Base-by-base conservation (phyloP, 306 rosid genomes). In the Glycyrrhiza uralensis region DNA sequence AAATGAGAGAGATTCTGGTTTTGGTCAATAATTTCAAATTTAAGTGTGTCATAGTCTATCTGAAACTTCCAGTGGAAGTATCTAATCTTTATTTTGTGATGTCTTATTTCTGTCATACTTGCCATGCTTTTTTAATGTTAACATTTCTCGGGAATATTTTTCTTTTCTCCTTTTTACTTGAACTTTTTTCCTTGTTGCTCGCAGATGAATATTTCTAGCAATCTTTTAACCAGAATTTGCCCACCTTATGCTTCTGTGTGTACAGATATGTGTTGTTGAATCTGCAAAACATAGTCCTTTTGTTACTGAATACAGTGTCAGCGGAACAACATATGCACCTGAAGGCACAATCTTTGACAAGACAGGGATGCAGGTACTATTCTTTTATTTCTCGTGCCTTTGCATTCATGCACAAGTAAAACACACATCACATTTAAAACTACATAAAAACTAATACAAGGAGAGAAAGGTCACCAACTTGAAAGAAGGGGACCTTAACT, bases 281-380 rank as follows among this genome's bases (percentile, higher is more conserved):
- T 87, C 98, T 59, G 84, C 80, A 63, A 79, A 85, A 57, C 84
- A 56, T 61, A 80, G 83, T 54, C 85, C 98, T 72, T 57, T 74
- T 42, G 85, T 89, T 77, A 72, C 89, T 2, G 98, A 94, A 77
- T 94, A 86, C 85, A 76, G 73, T 72, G 89, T 94, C 78, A 87
- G 91, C 23, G 98, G 98, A 69, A 87, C 98, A 51, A 94, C 98
- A 66, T 94, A 83, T 61, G 89, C 97, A 60, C 98, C 98, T 5
- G 94, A 91, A 74, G 98, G 98, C 60, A 70, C 36, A 67, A 89
- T 94, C 63, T 86, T 80, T 83, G 91, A 89, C 80, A 77, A 67
- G 81, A 39, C 72, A 29, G 96, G 92, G 67, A 68, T 58, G 41
- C 97, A 86, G 98, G 98, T 93, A 80, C 46, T 17, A 46, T 38